These are phyloP conservation scores for Tranzscheliella williamsii DNA, from an alignment of 1,284 basidiomycete genomes.

Conservation along the genomic window DNA sequence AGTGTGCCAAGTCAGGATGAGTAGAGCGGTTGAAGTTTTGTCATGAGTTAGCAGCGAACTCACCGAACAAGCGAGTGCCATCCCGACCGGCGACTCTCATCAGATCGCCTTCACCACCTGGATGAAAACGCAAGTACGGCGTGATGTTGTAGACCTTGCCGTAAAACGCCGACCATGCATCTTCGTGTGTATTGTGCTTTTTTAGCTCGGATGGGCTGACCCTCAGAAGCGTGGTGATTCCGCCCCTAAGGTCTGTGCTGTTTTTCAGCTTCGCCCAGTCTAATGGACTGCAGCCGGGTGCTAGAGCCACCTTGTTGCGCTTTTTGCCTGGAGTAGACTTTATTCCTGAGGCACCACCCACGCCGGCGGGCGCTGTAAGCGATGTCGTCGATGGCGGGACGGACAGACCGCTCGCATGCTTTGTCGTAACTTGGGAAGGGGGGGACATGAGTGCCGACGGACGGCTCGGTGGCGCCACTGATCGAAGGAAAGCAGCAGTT, in stretches of 20 bases:
- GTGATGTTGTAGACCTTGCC: conserved; percentile 98
- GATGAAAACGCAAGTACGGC: conserved; percentile 86
- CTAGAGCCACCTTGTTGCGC: conserved; percentile 76
- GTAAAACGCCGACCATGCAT: conserved; percentile 90
- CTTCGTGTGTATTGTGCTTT: conserved; percentile 77
- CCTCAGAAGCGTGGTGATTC: conserved; percentile 64
- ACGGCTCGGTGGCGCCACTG: conserved; percentile 18
- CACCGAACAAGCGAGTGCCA: conserved; percentile 90
- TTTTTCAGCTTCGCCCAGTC: conserved; percentile 89
- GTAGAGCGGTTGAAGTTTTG: too few species aligned
- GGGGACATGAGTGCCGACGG: conserved; percentile 23
- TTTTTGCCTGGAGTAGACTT: conserved; percentile 5
- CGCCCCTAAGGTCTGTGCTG: conserved; percentile 63
- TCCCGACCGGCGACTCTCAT: conserved; percentile 96
- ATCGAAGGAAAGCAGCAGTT: conserved; percentile 8
- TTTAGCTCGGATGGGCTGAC: conserved; percentile 83
- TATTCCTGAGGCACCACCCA: conserved; percentile 43
- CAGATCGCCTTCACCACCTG: conserved; percentile 88
- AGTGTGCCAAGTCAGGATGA: background rate
- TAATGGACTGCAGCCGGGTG: conserved; percentile 86
- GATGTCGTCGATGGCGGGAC: conserved; percentile 47
- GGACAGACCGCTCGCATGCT: conserved; percentile 19
- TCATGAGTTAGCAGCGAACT: conserved; percentile 45
- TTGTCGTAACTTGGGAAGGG: conserved; percentile 24
- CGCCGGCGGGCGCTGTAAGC: conserved; percentile 38